A percentile compares a stretch with the other conserved stretches of the same genome.
These are phyloP conservation scores for Sonneratia caseolaris DNA, from an alignment of 345 rosid species.

Conservation along the genomic window DNA sequence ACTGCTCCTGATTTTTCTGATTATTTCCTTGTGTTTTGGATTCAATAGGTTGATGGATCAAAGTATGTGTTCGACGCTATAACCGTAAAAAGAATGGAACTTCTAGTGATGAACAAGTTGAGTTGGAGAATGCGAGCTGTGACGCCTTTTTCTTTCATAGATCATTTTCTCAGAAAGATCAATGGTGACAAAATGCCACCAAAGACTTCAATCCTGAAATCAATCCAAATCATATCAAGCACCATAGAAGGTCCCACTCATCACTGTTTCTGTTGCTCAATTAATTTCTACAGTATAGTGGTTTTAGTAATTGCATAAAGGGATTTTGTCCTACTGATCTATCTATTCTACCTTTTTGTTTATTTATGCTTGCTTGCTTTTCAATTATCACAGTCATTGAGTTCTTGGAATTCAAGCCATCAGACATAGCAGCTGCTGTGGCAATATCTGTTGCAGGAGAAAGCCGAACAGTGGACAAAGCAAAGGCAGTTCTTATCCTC, in stretches of 20 bases:
- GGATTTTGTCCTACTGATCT: background rate
- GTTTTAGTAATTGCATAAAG: too few relatives aligned
- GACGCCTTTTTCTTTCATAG: slow-evolving; percentile 62
- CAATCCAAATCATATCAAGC: slow-evolving; percentile 39
- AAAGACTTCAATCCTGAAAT: slow-evolving; percentile 24
- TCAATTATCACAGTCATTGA: slow-evolving; percentile 52
- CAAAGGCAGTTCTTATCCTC: slow-evolving; percentile 30
- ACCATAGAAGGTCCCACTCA: slow-evolving; percentile 34
- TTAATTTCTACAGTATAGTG: too few relatives aligned
- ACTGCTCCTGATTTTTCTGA: background rate
- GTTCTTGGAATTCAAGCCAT: slow-evolving; percentile 62
- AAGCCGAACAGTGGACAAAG: slow-evolving; percentile 33
- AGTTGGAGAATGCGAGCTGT: slow-evolving; percentile 71
- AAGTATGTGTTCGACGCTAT: slow-evolving; percentile 51
- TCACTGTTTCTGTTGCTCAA: background rate
- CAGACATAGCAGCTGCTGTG: slow-evolving; percentile 75
- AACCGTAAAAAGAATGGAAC: slow-evolving; percentile 68
- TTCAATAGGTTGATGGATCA: slow-evolving; percentile 37
- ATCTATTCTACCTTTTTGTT: slow-evolving; percentile 2
- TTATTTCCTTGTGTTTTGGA: background rate
- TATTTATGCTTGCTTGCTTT: background rate
- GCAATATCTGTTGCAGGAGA: slow-evolving; percentile 40
- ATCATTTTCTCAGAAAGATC: slow-evolving; percentile 44
- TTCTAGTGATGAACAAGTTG: slow-evolving; percentile 54
- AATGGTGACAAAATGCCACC: slow-evolving; percentile 29